Evolutionary conservation across 768 basidiomycete species (phyloP), one percentile per base, ranked within the genome.

Genomic region (Crassisporium funariophilum): DNA sequence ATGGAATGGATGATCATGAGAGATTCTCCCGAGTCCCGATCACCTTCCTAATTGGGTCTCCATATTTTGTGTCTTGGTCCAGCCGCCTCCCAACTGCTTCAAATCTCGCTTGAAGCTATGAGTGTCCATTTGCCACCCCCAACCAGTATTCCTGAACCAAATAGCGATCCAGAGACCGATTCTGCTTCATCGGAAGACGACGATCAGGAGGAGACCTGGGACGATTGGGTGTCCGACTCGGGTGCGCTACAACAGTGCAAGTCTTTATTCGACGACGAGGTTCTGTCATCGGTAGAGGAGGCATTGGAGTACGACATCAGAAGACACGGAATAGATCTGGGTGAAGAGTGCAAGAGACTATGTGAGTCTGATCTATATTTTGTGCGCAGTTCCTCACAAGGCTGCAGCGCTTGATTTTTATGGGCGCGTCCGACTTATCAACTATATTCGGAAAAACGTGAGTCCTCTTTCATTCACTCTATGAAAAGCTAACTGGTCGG

Each of bases 381-480:
- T 25, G 19, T 41, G 33, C 21, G 20, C 33, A 5, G 34, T 37
- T 42, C 24, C 35, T 24, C 10, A 31, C n/a, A 31, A 11, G n/a
- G n/a, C n/a, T 31, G 10, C 21, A 91, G 89, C 72, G 0, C 70
- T 95, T 29, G 93, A 95, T 63, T 81, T 86, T 52, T 84, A 92
- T 65, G 79, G 81, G 45, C 77, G 88, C 15, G 84, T 92, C 55
- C 81, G 89, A 38, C 68, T 97, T 41, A 82, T 97, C 67, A 97
- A 97, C 64, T 89, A 79, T 66, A 91, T 95, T 59, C 73, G 94
- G 47, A 86, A 81, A 67, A 78, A 82, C 66, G 91, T 90, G 49
- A 21, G 58, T 46, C 10, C 37, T 41, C 16, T 40, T 27, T 42
- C 23, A 22, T 44, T 47, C 15, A 13, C 45, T 41, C 22, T 27